Evolutionary conservation across 2,329 filamentous ascomycete genomes (phyloP), one percentile per base, ranked within the genome.

Genomic region (Seiridium cupressi): DNA sequence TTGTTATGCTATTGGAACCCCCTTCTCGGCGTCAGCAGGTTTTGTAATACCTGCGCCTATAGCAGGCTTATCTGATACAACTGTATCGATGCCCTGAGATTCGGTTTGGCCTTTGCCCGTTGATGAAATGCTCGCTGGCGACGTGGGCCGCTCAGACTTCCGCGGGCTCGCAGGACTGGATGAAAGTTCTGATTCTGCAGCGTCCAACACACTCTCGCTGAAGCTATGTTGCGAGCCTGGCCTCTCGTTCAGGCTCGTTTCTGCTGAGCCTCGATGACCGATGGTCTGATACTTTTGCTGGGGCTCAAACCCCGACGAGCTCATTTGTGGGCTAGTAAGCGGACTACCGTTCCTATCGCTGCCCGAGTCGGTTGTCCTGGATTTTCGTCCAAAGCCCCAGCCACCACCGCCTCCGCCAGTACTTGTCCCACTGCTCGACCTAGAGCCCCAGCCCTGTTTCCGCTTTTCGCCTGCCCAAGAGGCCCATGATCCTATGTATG

Each of bases 391-490:
- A 38, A 74, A 70, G n/a, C 70, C 69, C 73, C 74, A 76, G 32
- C 72, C 71, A 7, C 71, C 66, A 4, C 69, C 65, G 4, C 61
- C 59, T 2, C 64, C 56, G 7, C 59, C 61, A 38, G 62, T 61
- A 44, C 62, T 58, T 31, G 47, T 62, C 11, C 57, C 51, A 73
- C 77, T 79, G 51, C 74, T 73, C 32, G 69, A 72, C 32, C 70
- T 66, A 13, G 75, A 68, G 38, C 72, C 71, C 76, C 75, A 76
- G 35, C 72, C 73, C 40, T 73, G 77, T 69, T 89, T 90, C 63
- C 89, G 82, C 77, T 93, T 94, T 77, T 95, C 90, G 55, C 88
- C 88, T 1, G 88, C 87, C 88, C 88, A 90, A 0, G 80, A 76
- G 1, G 87, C 85, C 88, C 88, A 90, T 66, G 86, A 89, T 44